phyloP scores from a whole-genome alignment of 768 basidiomycete species.

The Myochromella boudieri region DNA sequence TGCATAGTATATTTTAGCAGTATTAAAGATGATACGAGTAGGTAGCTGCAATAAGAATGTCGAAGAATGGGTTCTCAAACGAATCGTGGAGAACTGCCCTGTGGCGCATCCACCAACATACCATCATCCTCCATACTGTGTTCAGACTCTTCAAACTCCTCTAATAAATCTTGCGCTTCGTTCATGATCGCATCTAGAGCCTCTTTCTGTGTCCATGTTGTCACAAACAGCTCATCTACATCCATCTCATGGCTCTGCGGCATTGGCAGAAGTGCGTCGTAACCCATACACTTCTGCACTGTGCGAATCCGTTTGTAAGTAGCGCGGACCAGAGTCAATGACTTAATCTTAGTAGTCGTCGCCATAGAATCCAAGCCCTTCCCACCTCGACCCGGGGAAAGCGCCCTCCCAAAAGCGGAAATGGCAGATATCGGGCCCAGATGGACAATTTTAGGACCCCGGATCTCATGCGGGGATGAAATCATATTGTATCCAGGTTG shows the following conservation, averaged over 20 bases:
- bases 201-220: slow-evolving; percentile 53
- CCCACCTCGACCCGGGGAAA: slow-evolving; percentile 27
- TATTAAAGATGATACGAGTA: too few relatives aligned
- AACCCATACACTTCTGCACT: slow-evolving; percentile 66
- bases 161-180: slow-evolving; percentile 57
- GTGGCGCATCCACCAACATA: slow-evolving; percentile 25
- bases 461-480: slow-evolving; percentile 33
- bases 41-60: too few relatives aligned
- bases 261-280: slow-evolving; percentile 53
- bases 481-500: slow-evolving; percentile 42
- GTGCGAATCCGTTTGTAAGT: slow-evolving; percentile 63
- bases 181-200: slow-evolving; percentile 51
- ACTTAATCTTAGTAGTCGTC: slow-evolving; percentile 47
- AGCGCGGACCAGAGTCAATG: slow-evolving; percentile 47
- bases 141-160: slow-evolving; percentile 52
- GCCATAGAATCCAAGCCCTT: slow-evolving; percentile 23
- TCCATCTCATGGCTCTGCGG: slow-evolving; percentile 30
- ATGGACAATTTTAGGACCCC: slow-evolving; percentile 55
- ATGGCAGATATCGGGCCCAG: slow-evolving; percentile 51
- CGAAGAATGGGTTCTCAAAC: too few relatives aligned
- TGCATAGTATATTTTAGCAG: too few relatives aligned
- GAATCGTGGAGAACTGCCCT: neutral
- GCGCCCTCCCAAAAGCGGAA: slow-evolving; percentile 30
- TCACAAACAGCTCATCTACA: slow-evolving; percentile 31
- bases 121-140: slow-evolving; percentile 28